Base-by-base conservation (phyloP, 2,329 filamentous ascomycete genomes). In the Neophaeococcomyces aloes region DNA sequence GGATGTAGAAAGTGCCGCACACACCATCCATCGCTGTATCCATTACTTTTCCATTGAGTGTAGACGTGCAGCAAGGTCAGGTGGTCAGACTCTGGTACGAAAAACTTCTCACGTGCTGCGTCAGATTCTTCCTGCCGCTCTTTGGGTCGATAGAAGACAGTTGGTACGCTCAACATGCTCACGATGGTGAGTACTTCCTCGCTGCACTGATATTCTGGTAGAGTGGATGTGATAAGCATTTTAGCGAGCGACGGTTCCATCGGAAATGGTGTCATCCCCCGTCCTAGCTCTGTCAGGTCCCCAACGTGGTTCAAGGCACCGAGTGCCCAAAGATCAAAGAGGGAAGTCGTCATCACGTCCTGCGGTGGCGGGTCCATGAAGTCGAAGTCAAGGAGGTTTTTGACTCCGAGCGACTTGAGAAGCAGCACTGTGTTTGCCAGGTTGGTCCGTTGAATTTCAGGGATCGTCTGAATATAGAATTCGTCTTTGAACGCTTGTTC, bases 161-260 rank as follows among this genome's bases (percentile, higher is more conserved):
- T 93, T 7, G 91, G 91, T 0, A 98, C 91, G 1, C 86, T 94
- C 7, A 98, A 75, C 91, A 98, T 96, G 18, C 87, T 89, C 17
- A 98, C 91, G 38, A 98, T 96, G 0, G 88, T 96, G 17, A 95
- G 76, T 83, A 98, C 95, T 64, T 98, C 91, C 65, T 96, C 89
- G 62, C 83, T 91, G 65, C 91, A 98, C 35, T 78, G 83, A 61
- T 95, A 95, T 7, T 46, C 42, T 7, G 46, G 31, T 50, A 88
- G 81, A 42, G 84, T 83, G 0, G 87, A 82, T 35, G 84, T 94
- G 59, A 98, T 94, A 44, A 98, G 75, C 10, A 98, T 78, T 64
- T 98, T 98, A 6, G 89, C 87, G 7, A 98, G 71, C 0, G 88
- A 88, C 0, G 91, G 91, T 52, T 98, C 91, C 89, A 98, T 98